Evolutionary conservation across 177 flowering plant species (phyloP), one percentile per base, ranked within the genome.

Genomic region (Vitis hybrid): DNA sequence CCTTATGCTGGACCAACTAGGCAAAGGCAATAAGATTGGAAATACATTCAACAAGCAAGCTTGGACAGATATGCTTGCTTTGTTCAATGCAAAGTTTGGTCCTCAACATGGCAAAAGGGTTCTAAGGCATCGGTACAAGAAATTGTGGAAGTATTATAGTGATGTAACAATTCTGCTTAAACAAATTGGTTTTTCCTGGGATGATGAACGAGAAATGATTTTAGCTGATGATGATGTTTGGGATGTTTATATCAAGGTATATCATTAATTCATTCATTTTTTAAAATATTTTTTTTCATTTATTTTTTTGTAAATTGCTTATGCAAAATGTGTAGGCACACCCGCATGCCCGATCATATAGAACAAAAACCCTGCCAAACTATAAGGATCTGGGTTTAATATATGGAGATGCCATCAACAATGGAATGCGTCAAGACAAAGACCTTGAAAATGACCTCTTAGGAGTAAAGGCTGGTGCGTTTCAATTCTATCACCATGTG

Each of bases 181-280:
- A 62, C 80, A 80, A 68, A 64, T 68, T 66, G 86, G 81, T 2
- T 83, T 83, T 75, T 74, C 64, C 33, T 83, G 84, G 86, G 79
- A 80, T 75, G 84, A 76, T 68, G 52, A 51, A 45, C 79, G 62
- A 29, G 77, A 80, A 55, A 72, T 77, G 75, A 59, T 83, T 16
- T 57, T 66, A 29, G 84, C 86, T 66, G 74, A 71, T 64, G 75
- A 75, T 69, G 74, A 77, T 65, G 72, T 75, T 33, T 83, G 86
- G 84, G 81, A 79, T 71, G 77, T 76, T 67, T 80, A 78, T 73
- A 75, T 73, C 59, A 83, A 80, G 86, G 86, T 83, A 70, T 51
- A 39, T 66, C 13, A 11, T 45, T 19, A 51, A 65, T 59, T 12
- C 22, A 10, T 22, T 49, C 5, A 8, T 18, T 51, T 26, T 33